A percentile compares a stretch with the other conserved stretches of the same genome.
Evolutionary conservation across 257 asterid genomes (phyloP).

Genomic region (Solanum medicagineum): DNA sequence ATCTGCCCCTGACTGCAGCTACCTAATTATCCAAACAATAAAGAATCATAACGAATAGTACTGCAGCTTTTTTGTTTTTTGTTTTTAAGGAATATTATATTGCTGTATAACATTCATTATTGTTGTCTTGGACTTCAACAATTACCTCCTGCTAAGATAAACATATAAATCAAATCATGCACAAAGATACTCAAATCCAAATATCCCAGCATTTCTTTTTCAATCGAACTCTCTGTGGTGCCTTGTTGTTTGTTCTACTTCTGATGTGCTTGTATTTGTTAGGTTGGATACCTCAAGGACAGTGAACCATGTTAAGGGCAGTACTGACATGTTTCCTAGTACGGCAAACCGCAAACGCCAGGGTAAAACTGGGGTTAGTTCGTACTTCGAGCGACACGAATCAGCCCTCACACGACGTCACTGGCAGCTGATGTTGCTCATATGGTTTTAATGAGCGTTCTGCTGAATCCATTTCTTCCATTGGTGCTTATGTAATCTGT

Average conservation of each 20-base stretch:
- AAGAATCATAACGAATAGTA: too few species aligned
- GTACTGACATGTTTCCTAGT: conserved; percentile 20
- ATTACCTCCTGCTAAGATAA: neutral
- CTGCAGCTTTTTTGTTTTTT: too few species aligned
- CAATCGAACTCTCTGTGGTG: neutral
- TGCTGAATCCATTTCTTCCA: conserved; percentile 1
- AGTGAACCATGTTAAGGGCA: conserved; percentile 22
- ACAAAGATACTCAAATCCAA: neutral
- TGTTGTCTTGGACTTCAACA: neutral
- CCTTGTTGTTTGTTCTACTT: neutral
- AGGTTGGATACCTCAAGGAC: conserved; percentile 47
- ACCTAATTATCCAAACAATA: neutral
- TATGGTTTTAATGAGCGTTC: neutral
- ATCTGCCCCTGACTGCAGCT: neutral
- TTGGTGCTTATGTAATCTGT: conserved; percentile 3
- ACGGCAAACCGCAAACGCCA: conserved; percentile 28
- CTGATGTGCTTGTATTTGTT: neutral
- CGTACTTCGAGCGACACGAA: conserved; percentile 78
- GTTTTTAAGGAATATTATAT: neutral
- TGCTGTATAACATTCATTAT: neutral
- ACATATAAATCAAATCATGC: neutral
- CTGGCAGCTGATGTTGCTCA: conserved; percentile 74
- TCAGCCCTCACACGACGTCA: conserved; percentile 64
- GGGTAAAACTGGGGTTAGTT: conserved; percentile 56
- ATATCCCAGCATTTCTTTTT: neutral